Base-by-base conservation (phyloP, 1,284 basidiomycete genomes). In the Apiotrichum brassicae region DNA sequence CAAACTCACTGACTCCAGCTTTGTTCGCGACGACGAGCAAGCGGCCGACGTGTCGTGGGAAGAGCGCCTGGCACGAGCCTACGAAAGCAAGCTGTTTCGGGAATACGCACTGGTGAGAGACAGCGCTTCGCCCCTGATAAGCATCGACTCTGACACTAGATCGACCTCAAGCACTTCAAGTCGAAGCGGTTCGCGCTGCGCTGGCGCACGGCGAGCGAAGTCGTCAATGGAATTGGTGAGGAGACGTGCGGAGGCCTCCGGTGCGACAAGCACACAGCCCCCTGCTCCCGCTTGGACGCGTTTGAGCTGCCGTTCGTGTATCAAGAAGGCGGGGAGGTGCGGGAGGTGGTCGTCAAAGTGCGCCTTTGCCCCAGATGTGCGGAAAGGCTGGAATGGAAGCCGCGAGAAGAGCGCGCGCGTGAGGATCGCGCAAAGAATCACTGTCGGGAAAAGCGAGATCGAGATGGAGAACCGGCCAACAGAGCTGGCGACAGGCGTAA, bases 151-250 rank as follows among this genome's bases (percentile, higher is more conserved):
- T n/a, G n/a, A n/a, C n/a, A n/a, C n/a, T 48, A 70, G 69, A 89
- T 91, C 65, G 88, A 95, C 72, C 75, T 95, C 56, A 94, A 94
- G 73, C 91, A 94, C 67, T 94, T 86, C 78, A 93, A 91, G 74
- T 84, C 85, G 0, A 87, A 88, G n/a, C 84, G 85, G 82, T 84
- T 95, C 65, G 83, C 90, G 0, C 76, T 95, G 5, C 82, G 92
- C 5, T 97, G 92, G 91, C 79, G 91, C 28, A 91, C 89, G 1
- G 90, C 93, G 62, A 75, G 78, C 3, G 92, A 97, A 71, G 90
- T 95, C 9, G 75, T 95, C 3, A 80, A 82, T 1, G 86, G 86
- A 12, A 79, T 82, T 3, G 91, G 91, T 0, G 87, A 93, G 68
- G 80, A 80, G 5, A 87, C 87, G 0, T 97, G 91, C 63, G 91